A percentile compares a stretch with the other conserved stretches of the same genome.
These are phyloP conservation scores for Hypoxylon crocopeplum DNA, from an alignment of 495 filamentous ascomycete species.

Conservation along the genomic window DNA sequence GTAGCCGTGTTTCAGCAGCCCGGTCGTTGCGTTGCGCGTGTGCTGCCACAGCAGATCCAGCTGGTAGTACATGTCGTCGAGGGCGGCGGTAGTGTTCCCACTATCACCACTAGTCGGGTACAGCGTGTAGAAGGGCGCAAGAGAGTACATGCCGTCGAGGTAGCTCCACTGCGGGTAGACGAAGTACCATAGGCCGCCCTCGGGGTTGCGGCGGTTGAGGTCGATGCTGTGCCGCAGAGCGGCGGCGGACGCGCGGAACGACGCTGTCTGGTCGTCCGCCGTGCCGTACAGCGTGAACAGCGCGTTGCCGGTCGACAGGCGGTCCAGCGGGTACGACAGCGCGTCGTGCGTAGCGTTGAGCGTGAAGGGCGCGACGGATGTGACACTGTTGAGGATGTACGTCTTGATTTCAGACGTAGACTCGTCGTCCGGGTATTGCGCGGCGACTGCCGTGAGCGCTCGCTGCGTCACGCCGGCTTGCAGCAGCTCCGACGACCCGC, in stretches of 20 bases:
- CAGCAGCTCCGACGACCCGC: conserved; percentile 44
- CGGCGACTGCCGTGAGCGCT: conserved; percentile 42
- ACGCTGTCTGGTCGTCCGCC: conserved; percentile 31
- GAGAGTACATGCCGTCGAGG: conserved; percentile 56
- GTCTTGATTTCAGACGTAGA: conserved; percentile 24
- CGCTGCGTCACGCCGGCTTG: conserved; percentile 51
- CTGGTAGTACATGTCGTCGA: conserved; percentile 57
- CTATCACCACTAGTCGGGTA: conserved; percentile 28
- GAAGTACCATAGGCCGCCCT: conserved; percentile 55
- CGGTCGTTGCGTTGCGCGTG: conserved; percentile 49
- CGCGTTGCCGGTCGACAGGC: conserved; percentile 47
- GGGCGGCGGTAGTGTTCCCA: conserved; percentile 10
- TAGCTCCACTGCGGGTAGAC: conserved; percentile 56
- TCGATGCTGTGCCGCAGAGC: conserved; percentile 48
- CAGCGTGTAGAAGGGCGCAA: conserved; percentile 46
- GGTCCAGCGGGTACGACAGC: conserved; percentile 46
- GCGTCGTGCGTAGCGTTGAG: conserved; percentile 46
- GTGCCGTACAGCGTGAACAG: conserved; percentile 43
- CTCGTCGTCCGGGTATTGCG: conserved; percentile 37
- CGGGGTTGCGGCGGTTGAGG: conserved; percentile 47
- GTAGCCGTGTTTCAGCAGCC: conserved; percentile 64
- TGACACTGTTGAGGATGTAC: conserved; percentile 37
- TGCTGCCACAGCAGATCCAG: conserved; percentile 59
- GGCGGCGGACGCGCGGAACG: conserved; percentile 39
- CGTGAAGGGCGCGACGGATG: conserved; percentile 39